Percentiles rank a stretch among this genome's conserved stretches.
Evolutionary conservation across 2,329 filamentous ascomycete species (phyloP).

Genomic region (Paecilomyces niveus): DNA sequence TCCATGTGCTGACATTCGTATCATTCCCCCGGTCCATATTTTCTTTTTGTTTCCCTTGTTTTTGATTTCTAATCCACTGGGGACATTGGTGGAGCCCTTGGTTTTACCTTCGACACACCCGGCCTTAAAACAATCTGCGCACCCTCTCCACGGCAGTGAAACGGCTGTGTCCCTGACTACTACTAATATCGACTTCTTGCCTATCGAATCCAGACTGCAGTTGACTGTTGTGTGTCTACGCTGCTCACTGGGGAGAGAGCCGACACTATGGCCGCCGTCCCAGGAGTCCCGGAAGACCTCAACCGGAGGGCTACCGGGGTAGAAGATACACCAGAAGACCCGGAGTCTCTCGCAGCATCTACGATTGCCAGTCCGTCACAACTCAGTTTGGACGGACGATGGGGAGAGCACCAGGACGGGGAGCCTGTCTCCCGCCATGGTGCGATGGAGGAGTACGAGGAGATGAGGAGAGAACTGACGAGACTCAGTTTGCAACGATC

Average conservation of each 20-base stretch:
- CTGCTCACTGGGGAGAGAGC: not conserved
- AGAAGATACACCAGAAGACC: not conserved
- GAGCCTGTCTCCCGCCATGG: constrained; percentile 44
- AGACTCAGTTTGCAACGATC: constrained; percentile 42
- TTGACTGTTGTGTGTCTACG: not conserved
- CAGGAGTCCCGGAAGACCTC: not conserved
- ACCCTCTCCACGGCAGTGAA: not conserved
- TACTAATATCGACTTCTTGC: not conserved
- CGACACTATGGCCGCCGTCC: not conserved
- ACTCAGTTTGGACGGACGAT: constrained; percentile 42
- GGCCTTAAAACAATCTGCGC: not conserved
- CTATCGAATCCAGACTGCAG: not conserved
- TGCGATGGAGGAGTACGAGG: constrained; percentile 55
- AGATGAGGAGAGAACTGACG: constrained; percentile 50
- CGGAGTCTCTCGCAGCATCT: constrained; percentile 5
- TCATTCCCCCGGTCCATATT: not conserved
- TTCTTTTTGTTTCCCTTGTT: not conserved
- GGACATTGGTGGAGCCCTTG: not conserved
- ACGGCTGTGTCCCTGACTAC: not conserved
- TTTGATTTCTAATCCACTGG: not conserved
- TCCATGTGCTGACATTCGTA: not conserved
- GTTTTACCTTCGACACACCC: not conserved
- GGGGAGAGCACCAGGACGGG: constrained; percentile 56
- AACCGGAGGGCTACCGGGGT: not conserved
- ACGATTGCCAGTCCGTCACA: constrained; percentile 10